phyloP scores from a whole-genome alignment of 305 asterid species.

The Fraxinus greggii region DNA sequence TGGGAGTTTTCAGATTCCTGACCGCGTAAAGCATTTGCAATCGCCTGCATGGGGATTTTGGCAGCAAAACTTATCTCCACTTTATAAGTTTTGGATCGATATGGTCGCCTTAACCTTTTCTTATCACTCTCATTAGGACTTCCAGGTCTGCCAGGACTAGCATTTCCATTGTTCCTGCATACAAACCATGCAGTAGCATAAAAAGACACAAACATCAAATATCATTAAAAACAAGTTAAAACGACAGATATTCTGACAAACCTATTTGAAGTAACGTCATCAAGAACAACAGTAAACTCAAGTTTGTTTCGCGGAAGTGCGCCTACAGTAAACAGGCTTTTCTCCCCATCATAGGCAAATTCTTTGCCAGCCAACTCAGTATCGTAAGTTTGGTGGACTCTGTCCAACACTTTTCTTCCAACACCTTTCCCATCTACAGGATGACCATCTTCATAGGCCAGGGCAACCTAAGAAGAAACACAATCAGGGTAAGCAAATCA shows the following conservation, averaged over 20 bases:
- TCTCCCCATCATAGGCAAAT: conserved; percentile 50
- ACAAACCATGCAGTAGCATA: background rate
- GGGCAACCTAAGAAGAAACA: conserved; percentile 32
- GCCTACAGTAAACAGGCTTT: conserved; percentile 48
- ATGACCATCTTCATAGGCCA: conserved; percentile 47
- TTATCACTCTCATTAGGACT: conserved; percentile 34
- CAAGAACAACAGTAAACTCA: conserved; percentile 42
- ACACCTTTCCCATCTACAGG: conserved; percentile 37
- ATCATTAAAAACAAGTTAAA: background rate
- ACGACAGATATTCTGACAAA: conserved; percentile 14
- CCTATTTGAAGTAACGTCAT: conserved; percentile 38
- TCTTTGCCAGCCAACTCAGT: conserved; percentile 41
- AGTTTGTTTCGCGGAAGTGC: conserved; percentile 43
- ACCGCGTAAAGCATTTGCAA: conserved; percentile 31
- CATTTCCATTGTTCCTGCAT: conserved; percentile 34
- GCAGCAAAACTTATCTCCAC: conserved; percentile 47
- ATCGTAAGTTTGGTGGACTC: conserved; percentile 39
- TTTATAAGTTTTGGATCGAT: conserved; percentile 31
- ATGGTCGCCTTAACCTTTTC: conserved; percentile 42
- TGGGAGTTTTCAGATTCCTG: conserved; percentile 37
- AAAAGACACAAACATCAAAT: background rate
- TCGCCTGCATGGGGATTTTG: conserved; percentile 45
- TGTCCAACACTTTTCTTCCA: conserved; percentile 46
- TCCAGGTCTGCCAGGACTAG: conserved; percentile 24
- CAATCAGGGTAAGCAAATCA: background rate